Evolutionary conservation across 768 basidiomycete species (phyloP).

Genomic region (Lanmaoa rubissima): DNA sequence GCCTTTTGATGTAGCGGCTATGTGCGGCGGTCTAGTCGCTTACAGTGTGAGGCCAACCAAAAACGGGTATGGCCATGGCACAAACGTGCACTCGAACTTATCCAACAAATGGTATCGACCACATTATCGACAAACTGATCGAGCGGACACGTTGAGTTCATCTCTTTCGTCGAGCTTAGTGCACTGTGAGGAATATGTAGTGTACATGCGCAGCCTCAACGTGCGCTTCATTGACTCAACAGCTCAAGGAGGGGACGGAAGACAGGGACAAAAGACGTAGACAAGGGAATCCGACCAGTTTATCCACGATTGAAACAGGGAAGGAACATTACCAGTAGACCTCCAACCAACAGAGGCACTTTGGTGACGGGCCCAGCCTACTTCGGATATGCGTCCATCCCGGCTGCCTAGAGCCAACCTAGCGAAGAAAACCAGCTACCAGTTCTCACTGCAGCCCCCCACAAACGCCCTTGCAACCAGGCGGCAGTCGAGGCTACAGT

Average conservation of each 20-base stretch:
- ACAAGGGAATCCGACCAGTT: neutral
- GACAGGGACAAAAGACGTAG: neutral
- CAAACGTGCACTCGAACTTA: too few relatives aligned
- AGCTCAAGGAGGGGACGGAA: neutral
- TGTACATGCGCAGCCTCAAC: neutral
- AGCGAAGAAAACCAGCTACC: slow-evolving; percentile 12
- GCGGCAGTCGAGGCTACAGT: slow-evolving; percentile 14
- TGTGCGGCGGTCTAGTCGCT: too few relatives aligned
- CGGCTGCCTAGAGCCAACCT: slow-evolving; percentile 11
- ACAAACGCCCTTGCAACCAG: slow-evolving; percentile 7
- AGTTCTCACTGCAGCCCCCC: neutral
- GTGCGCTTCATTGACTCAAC: neutral
- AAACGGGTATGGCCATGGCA: too few relatives aligned
- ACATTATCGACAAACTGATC: too few relatives aligned
- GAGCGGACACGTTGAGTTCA: neutral
- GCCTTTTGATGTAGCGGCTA: too few relatives aligned
- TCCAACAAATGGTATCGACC: too few relatives aligned
- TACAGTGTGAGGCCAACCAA: too few relatives aligned
- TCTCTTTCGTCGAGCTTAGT: neutral
- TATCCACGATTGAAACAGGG: neutral
- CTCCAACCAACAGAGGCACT: neutral
- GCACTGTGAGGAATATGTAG: neutral
- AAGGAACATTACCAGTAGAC: neutral
- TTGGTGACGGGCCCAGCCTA: slow-evolving; percentile 1
- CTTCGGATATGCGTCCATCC: slow-evolving; percentile 5